phyloP scores from a whole-genome alignment of 1,284 basidiomycete species.

The Trametes sp. region DNA sequence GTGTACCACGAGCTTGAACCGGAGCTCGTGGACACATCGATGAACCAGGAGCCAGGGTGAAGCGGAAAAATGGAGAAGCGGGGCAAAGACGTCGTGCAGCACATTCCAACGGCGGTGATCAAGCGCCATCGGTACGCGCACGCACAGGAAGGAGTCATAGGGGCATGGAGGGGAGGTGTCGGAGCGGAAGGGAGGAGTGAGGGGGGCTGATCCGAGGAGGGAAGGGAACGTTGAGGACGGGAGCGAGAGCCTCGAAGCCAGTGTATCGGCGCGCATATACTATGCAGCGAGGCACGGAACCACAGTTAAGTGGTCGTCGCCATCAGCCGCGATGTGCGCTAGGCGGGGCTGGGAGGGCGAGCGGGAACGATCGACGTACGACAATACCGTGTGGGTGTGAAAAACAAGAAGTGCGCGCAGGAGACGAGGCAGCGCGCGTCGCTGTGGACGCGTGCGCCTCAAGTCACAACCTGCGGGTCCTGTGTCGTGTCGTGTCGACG shows the following conservation, averaged over 20 bases:
- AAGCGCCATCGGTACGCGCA: constrained; percentile 34
- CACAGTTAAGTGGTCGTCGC: constrained; percentile 81
- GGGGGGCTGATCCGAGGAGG: constrained; percentile 27
- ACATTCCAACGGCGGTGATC: constrained; percentile 39
- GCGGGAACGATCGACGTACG: constrained; percentile 49
- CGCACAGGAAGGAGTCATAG: constrained; percentile 23
- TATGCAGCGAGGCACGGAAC: constrained; percentile 66
- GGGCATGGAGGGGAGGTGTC: constrained; percentile 30
- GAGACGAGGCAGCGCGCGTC: constrained; percentile 60
- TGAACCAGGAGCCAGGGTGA: constrained; percentile 29
- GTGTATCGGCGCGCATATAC: constrained; percentile 67
- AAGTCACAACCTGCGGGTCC: constrained; percentile 62
- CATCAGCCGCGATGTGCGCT: constrained; percentile 50
- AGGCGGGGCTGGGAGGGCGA: constrained; percentile 59
- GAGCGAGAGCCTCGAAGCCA: constrained; percentile 52
- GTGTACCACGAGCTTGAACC: constrained; percentile 27
- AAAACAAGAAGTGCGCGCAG: constrained; percentile 63
- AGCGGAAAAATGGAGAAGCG: constrained; percentile 23
- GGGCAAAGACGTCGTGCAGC: constrained; percentile 20
- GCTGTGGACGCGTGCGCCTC: constrained; percentile 54
- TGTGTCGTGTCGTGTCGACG: constrained; percentile 68
- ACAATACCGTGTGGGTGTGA: constrained; percentile 39
- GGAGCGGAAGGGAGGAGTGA: constrained; percentile 24
- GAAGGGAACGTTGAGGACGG: constrained; percentile 32
- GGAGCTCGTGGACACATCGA: constrained; percentile 31